Conservation (phyloP, 1,284 basidiomycete genomes). For the Irpex sp. region DNA sequence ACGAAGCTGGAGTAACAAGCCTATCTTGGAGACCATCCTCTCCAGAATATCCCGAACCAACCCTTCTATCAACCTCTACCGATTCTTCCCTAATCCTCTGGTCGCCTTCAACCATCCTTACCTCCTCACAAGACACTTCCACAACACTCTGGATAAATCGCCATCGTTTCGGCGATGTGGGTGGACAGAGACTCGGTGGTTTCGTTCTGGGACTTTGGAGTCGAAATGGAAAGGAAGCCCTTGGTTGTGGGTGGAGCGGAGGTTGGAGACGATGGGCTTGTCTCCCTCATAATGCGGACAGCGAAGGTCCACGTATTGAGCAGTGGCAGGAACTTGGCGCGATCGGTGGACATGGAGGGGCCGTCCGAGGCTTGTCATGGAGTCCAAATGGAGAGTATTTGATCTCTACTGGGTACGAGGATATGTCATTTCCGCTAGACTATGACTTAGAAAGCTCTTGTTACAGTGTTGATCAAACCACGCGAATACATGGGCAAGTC, state of each 20-base stretch:
- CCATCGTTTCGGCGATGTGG: slow-evolving; percentile 90
- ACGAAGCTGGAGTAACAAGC: slow-evolving; percentile 89
- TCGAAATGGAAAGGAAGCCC: slow-evolving; percentile 50
- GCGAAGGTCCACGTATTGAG: slow-evolving; percentile 27
- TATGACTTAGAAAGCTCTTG: not conserved
- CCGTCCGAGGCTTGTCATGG: slow-evolving; percentile 81
- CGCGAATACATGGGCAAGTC: slow-evolving; percentile 73
- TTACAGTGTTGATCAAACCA: slow-evolving; percentile 80
- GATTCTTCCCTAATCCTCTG: slow-evolving; percentile 93
- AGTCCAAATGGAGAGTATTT: slow-evolving; percentile 82
- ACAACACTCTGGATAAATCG: slow-evolving; percentile 84
- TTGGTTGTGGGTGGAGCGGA: slow-evolving; percentile 91
- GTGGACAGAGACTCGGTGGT: slow-evolving; percentile 82
- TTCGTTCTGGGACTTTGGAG: slow-evolving; percentile 89
- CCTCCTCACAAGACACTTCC: slow-evolving; percentile 36
- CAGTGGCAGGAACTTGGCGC: slow-evolving; percentile 78
- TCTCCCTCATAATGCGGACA: slow-evolving; percentile 8
- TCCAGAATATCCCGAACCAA: slow-evolving; percentile 31
- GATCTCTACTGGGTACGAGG: slow-evolving; percentile 71
- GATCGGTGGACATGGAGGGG: slow-evolving; percentile 75
- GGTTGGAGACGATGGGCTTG: slow-evolving; percentile 85
- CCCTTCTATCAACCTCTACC: slow-evolving; percentile 83
- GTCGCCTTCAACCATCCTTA: slow-evolving; percentile 64
- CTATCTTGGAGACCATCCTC: slow-evolving; percentile 69
- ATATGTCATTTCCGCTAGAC: no score